Percentiles rank a stretch among this genome's conserved stretches.
Evolutionary conservation across 805 yeast genomes (phyloP).

Genomic region (Yamadazyma sp.): DNA sequence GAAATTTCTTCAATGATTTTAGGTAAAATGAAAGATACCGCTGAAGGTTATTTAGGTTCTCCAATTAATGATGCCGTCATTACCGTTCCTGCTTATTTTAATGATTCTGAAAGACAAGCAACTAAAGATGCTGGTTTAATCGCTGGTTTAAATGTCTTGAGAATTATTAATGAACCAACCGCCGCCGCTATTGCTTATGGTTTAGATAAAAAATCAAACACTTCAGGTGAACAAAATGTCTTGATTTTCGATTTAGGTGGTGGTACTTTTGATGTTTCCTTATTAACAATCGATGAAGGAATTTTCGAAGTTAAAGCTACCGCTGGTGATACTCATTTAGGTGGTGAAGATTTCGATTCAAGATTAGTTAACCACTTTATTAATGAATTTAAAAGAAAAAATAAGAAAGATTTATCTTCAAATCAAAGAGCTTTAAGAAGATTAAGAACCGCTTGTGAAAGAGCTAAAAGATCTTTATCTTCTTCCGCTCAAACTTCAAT

Average conservation of each 20-base stretch:
- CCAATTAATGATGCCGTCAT: constrained; percentile 59
- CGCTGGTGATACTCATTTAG: constrained; percentile 95
- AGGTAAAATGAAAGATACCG: constrained; percentile 88
- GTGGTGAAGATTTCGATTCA: constrained; percentile 96
- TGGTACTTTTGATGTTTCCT: constrained; percentile 93
- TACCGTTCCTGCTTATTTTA: constrained; percentile 43
- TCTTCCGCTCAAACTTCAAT: constrained; percentile 94
- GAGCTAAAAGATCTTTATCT: constrained; percentile 95
- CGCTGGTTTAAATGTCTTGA: constrained; percentile 45
- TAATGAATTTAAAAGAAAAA: constrained; percentile 93
- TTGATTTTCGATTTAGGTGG: constrained; percentile 96
- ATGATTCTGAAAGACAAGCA: constrained; percentile 44
- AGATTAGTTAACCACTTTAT: constrained; percentile 84
- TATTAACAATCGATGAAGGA: constrained; percentile 85
- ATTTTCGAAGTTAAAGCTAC: constrained; percentile 91
- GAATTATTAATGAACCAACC: constrained; percentile 44
- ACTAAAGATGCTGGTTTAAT: constrained; percentile 44
- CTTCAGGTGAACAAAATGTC: constrained; percentile 69
- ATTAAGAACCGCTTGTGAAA: constrained; percentile 95
- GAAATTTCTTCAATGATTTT: constrained; percentile 93
- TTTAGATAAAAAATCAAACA: constrained; percentile 51
- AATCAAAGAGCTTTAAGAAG: constrained; percentile 88
- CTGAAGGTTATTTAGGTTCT: constrained; percentile 85
- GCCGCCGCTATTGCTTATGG: constrained; percentile 48
- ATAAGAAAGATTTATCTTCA: constrained; percentile 74